These are phyloP conservation scores for Raddia distichophylla DNA, from an alignment of 176 grass and related monocot genomes.

Conservation along the genomic window DNA sequence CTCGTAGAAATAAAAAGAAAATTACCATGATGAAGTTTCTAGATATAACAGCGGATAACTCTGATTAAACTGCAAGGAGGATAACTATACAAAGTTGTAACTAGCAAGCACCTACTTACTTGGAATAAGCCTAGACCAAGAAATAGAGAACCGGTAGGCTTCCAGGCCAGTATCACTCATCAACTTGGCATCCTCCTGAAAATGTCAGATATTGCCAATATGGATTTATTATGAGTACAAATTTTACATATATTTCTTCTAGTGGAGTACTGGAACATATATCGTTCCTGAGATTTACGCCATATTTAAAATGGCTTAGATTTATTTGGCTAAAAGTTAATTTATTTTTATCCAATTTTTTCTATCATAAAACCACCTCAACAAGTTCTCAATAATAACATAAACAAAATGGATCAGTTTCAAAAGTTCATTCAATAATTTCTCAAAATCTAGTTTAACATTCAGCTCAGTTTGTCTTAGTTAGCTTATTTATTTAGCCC, in stretches of 20 bases:
- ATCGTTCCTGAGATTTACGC: neutral
- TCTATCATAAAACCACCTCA: no score
- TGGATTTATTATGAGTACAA: neutral
- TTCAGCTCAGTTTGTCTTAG: no score
- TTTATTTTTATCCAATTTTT: no score
- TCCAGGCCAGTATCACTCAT: slow-evolving; percentile 69
- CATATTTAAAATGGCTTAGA: no score
- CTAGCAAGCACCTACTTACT: slow-evolving; percentile 42
- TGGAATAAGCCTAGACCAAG: slow-evolving; percentile 86
- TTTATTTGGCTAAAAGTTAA: no score
- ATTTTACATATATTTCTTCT: neutral
- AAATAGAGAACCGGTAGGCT: slow-evolving; percentile 89
- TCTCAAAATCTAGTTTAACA: no score
- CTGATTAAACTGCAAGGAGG: neutral
- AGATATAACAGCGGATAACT: neutral
- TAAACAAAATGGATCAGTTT: no score
- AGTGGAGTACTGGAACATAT: neutral
- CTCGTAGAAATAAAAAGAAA: neutral
- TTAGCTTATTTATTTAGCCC: no score
- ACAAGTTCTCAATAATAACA: no score
- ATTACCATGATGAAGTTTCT: neutral
- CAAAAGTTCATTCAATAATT: no score
- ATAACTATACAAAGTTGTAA: neutral
- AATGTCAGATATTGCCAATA: neutral
- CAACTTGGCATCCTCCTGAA: slow-evolving; percentile 76